phyloP scores from a whole-genome alignment of 2,329 filamentous ascomycete species.

The Colletotrichum sp. region DNA sequence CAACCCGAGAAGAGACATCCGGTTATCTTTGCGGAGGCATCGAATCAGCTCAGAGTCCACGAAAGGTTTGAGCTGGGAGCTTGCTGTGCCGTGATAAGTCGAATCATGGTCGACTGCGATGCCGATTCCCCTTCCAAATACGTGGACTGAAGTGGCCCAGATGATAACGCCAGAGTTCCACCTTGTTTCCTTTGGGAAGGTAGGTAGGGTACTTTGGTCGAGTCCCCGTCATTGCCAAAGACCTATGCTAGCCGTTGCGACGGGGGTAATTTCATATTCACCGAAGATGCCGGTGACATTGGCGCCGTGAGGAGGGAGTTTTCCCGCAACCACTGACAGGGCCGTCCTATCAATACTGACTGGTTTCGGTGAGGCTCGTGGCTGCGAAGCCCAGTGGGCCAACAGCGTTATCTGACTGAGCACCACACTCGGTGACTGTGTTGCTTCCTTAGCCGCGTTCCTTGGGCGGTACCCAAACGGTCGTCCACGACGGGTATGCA shows the following conservation, averaged over 20 bases:
- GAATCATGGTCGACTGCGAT: background rate
- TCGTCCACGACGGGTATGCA: background rate
- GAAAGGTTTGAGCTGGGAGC: background rate
- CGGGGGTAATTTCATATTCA: background rate
- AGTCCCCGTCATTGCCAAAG: background rate
- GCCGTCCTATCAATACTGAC: background rate
- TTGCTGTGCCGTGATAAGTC: slow-evolving; percentile 4
- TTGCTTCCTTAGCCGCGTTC: background rate
- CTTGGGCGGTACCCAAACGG: background rate
- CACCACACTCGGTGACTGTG: background rate
- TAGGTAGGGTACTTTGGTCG: slow-evolving; percentile 2
- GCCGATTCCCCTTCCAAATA: background rate
- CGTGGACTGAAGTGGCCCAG: background rate
- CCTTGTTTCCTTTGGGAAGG: slow-evolving; percentile 16
- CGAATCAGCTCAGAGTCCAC: slow-evolving; percentile 1
- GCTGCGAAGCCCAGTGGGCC: background rate
- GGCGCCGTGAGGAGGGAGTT: background rate
- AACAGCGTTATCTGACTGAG: background rate
- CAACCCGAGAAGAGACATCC: background rate
- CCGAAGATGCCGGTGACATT: background rate
- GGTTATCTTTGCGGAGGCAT: background rate
- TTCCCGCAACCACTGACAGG: background rate
- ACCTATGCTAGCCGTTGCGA: slow-evolving; percentile 8
- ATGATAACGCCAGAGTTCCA: slow-evolving; percentile 5
- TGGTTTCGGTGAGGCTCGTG: background rate